Percentiles rank a stretch among this genome's conserved stretches.
phyloP scores from a whole-genome alignment of 2,329 filamentous ascomycete species.

The Colletotrichum salicis region DNA sequence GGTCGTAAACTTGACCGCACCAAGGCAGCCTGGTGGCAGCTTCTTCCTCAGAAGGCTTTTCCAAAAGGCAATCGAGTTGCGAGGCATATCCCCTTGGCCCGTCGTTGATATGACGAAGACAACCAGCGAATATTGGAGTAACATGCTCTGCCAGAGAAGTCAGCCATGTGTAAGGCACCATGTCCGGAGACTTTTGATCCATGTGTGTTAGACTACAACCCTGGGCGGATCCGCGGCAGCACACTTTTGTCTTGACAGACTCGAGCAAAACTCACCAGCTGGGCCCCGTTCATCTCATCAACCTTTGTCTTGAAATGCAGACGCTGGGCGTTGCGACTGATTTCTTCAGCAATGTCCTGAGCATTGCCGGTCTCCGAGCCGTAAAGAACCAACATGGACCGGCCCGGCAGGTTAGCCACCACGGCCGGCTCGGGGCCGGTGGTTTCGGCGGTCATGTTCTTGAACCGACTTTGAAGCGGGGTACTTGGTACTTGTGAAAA shows the following conservation, averaged over 20 bases:
- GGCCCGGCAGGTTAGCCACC: conserved; percentile 43
- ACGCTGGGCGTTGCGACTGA: conserved; percentile 79
- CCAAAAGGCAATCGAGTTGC: conserved; percentile 87
- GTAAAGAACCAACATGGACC: conserved; percentile 79
- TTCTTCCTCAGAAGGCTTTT: conserved; percentile 82
- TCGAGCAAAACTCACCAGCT: conserved; percentile 69
- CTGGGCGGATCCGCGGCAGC: background rate
- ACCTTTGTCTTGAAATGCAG: conserved; percentile 82
- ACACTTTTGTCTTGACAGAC: background rate
- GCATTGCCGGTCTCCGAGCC: conserved; percentile 96
- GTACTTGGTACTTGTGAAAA: background rate
- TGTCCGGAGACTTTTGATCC: background rate
- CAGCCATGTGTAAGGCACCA: background rate
- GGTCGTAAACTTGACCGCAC: conserved; percentile 77
- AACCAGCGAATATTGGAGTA: conserved; percentile 67
- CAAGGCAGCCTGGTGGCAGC: conserved; percentile 76
- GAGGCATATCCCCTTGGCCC: conserved; percentile 91
- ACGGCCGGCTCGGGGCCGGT: conserved; percentile 34
- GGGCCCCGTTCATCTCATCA: conserved; percentile 79
- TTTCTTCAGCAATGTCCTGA: conserved; percentile 88
- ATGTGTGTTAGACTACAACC: background rate
- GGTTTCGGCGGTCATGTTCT: conserved; percentile 11
- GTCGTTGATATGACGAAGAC: conserved; percentile 91
- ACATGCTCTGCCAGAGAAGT: conserved; percentile 53
- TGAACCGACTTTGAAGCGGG: background rate